phyloP scores from a whole-genome alignment of 106 monocot species.

The Posidonia australis region DNA sequence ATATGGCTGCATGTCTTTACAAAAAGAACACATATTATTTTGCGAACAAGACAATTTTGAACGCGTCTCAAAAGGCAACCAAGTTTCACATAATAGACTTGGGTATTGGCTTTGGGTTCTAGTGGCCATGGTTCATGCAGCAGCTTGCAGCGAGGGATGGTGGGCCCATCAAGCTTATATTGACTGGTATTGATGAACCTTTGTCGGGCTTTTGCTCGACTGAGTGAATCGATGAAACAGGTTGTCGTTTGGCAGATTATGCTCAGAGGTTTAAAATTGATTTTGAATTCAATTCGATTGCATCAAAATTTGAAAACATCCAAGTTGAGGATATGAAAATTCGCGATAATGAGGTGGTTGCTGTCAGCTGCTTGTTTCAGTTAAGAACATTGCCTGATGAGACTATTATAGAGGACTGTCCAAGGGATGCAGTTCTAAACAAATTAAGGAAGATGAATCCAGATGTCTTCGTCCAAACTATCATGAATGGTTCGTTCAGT shows the following conservation, averaged over 20 bases:
- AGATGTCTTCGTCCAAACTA: constrained; percentile 30
- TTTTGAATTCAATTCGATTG: constrained; percentile 30
- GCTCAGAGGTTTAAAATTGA: constrained; percentile 23
- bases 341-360: constrained; percentile 19
- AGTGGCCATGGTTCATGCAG: constrained; percentile 41
- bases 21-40: constrained; percentile 26
- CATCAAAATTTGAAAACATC: constrained; percentile 30
- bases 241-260: constrained; percentile 22
- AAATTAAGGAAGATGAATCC: constrained; percentile 25
- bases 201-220: constrained; percentile 32
- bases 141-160: constrained; percentile 10
- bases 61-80: constrained; percentile 5
- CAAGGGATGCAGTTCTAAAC: constrained; percentile 24
- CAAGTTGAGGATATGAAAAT: constrained; percentile 24
- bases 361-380: constrained; percentile 22
- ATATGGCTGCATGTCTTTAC: constrained; percentile 36
- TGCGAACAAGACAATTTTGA: constrained; percentile 22
- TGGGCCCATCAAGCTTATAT: constrained; percentile 25
- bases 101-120: constrained; percentile 38
- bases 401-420: constrained; percentile 24
- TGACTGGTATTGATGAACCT: constrained; percentile 33
- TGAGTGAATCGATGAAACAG: constrained; percentile 33
- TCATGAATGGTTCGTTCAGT: constrained; percentile 33
- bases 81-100: constrained; percentile 34
- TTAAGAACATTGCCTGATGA: constrained; percentile 23